Conservation (phyloP, 2,329 filamentous ascomycete genomes). For the Claviceps digitariae region DNA sequence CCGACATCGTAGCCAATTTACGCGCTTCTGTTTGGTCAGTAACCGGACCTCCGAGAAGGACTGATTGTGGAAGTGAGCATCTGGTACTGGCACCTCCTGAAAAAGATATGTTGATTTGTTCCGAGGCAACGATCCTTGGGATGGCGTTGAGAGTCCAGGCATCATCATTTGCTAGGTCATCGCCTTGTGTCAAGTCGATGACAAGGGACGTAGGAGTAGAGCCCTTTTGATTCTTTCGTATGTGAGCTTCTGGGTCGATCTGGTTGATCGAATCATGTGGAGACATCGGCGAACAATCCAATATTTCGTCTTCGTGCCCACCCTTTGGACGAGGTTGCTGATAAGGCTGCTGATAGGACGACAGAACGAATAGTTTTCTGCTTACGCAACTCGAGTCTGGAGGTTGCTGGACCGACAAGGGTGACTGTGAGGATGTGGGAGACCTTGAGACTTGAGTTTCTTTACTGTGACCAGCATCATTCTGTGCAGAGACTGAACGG, state of each 20-base stretch:
- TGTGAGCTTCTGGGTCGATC: neutral
- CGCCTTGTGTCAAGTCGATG: conserved; percentile 1
- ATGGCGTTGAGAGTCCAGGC: neutral
- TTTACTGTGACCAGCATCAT: neutral
- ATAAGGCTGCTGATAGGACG: too few relatives aligned
- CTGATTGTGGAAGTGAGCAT: neutral
- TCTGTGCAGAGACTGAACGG: neutral
- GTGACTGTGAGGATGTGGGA: neutral
- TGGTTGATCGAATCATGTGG: neutral
- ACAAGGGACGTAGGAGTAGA: neutral
- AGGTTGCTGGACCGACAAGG: neutral
- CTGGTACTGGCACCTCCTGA: neutral
- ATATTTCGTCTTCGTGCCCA: too few relatives aligned
- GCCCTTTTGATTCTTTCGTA: neutral
- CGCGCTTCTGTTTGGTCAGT: neutral
- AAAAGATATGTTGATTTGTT: neutral
- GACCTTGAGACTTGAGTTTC: neutral
- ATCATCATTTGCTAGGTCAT: neutral
- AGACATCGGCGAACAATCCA: neutral
- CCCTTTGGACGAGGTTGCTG: neutral
- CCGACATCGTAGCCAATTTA: neutral
- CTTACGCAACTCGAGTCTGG: neutral
- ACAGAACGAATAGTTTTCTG: too few relatives aligned
- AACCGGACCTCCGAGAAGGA: neutral
- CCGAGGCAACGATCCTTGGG: neutral